These are phyloP conservation scores for Mycena amicta DNA, from an alignment of 768 basidiomycete species.

Conservation along the genomic window DNA sequence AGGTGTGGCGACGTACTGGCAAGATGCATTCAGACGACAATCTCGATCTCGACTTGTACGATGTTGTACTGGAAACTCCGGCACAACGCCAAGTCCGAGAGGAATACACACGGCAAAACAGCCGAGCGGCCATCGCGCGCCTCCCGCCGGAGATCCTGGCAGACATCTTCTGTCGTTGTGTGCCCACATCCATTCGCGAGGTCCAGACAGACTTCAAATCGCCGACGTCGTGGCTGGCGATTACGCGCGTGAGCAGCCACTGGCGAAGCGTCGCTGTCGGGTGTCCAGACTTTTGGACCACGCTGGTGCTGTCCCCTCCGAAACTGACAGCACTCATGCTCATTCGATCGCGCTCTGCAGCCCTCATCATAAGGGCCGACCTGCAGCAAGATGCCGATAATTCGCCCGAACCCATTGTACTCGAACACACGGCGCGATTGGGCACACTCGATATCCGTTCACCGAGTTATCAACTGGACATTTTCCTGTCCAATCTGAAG, in stretches of 20 bases:
- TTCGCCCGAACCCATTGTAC: conserved; percentile 13
- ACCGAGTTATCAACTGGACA: conserved; percentile 3
- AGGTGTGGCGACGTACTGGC: conserved; percentile 1
- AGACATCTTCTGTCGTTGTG: conserved; percentile 20
- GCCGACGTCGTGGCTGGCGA: conserved; percentile 14
- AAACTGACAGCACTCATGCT: conserved; percentile 23
- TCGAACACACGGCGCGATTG: conserved; percentile 12
- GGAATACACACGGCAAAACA: conserved; percentile 8
- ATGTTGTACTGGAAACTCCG: background rate
- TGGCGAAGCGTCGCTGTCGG: conserved; percentile 21
- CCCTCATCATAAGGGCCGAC: conserved; percentile 18
- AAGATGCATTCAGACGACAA: background rate
- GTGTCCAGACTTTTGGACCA: conserved; percentile 23
- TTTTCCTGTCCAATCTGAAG: conserved; percentile 15
- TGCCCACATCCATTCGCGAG: conserved; percentile 9
- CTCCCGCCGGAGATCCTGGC: conserved; percentile 23
- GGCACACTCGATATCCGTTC: conserved; percentile 12
- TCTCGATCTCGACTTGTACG: background rate
- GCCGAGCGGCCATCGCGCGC: conserved; percentile 12
- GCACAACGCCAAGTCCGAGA: conserved; percentile 10
- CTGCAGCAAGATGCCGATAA: conserved; percentile 5
- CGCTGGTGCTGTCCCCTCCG: conserved; percentile 17
- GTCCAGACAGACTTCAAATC: conserved; percentile 4
- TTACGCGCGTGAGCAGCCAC: conserved; percentile 12
- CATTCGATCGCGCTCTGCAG: conserved; percentile 15